Conservation (phyloP, 345 rosid genomes). For the Carallia pectinifolia region DNA sequence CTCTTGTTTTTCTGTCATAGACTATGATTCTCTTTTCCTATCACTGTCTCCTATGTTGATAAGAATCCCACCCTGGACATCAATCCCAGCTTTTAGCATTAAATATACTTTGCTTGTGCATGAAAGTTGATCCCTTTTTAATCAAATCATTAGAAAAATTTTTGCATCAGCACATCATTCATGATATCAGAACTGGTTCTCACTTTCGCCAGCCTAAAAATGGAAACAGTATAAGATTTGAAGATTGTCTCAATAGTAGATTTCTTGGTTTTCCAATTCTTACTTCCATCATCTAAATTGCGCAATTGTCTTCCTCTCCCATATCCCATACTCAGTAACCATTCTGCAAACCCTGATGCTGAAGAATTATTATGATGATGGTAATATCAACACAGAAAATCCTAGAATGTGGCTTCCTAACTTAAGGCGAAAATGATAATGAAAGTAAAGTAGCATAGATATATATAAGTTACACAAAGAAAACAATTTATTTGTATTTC, state of each 20-base stretch:
- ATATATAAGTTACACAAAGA: neutral
- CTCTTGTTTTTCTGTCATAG: slow-evolving; percentile 14
- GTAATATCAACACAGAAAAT: neutral
- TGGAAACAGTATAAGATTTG: neutral
- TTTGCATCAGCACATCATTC: slow-evolving; percentile 4
- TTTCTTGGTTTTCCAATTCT: too few relatives aligned
- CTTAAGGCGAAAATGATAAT: neutral
- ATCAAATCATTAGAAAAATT: neutral
- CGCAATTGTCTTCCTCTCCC: neutral
- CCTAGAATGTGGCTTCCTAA: neutral
- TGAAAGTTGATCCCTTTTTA: neutral
- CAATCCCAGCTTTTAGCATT: slow-evolving; percentile 16
- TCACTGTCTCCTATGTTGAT: slow-evolving; percentile 43
- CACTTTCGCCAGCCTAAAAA: slow-evolving; percentile 13
- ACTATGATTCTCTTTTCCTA: slow-evolving; percentile 28
- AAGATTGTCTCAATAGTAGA: neutral
- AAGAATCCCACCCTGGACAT: slow-evolving; percentile 42
- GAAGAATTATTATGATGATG: too few relatives aligned
- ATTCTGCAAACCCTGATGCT: too few relatives aligned
- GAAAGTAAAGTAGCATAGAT: neutral
- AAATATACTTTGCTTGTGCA: neutral
- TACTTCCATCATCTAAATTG: neutral
- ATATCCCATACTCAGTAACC: too few relatives aligned
- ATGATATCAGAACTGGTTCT: slow-evolving; percentile 5
- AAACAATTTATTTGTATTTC: neutral